Base-by-base conservation (phyloP, 257 asterid species). In the Sherardia arvensis region DNA sequence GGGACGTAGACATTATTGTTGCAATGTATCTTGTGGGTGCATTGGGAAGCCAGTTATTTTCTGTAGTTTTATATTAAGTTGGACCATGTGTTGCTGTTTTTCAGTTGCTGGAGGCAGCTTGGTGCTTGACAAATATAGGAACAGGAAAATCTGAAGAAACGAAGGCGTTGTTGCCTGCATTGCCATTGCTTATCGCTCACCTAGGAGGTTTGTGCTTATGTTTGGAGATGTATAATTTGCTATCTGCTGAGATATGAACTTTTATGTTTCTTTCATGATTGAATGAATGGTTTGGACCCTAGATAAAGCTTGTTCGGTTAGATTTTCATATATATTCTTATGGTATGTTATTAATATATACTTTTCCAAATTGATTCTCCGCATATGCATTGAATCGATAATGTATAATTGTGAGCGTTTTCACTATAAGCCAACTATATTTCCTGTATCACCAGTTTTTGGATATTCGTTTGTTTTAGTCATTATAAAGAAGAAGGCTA, bases 61-160 rank as follows among this genome's bases (percentile, higher is more conserved):
- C 53, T 5, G 25, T 57, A 27, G 26, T 47, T 18, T n/a, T 21
- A 43, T 12, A 10, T 7, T 54, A 47, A 51, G 25, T 62, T 61
- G 40, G 56, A 36, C 64, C 17, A 17, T 33, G 53, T 58, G 40
- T 28, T 43, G 27, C 25, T 62, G 36, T 53, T 76, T 32, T 79
- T 61, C 70, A 93, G 99, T 80, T 93, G 78, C 99, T 93, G n/a
- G 97, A 93, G 79, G 91, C 95, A 6, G 96, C 99, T 73, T 93
- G 99, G 99, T 93, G 99, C 77, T 76, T 93, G 71, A 93, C 99
- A 67, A 93, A 93, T 78, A 90, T 93, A 61, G 97, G 95, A 40
- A 94, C 99, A 23, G 99, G 99, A 68, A 80, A 83, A 71, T 90
- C 94, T 3, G 97, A 93, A 71, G 99, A 93, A 81, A 89, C 96